Conservation (phyloP, 768 basidiomycete genomes). For the Baorangia bicolor region DNA sequence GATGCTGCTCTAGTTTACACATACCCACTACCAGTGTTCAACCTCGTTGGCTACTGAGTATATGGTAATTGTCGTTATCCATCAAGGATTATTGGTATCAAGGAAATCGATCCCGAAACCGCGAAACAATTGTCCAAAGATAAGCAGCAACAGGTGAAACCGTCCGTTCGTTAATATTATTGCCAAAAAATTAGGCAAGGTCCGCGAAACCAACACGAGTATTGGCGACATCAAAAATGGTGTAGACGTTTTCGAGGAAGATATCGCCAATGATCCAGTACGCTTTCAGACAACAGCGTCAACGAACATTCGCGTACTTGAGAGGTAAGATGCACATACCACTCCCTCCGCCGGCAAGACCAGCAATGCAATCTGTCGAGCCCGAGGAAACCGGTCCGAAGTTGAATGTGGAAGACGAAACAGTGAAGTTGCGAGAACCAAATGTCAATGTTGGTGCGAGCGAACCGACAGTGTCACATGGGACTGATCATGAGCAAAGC, state of each 20-base stretch:
- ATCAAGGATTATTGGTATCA: not conserved
- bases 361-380: constrained; percentile 38
- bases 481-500: constrained; percentile 21
- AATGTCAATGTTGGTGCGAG: constrained; percentile 37
- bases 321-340: constrained; percentile 3
- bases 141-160: not conserved
- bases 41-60: not conserved
- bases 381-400: constrained; percentile 36
- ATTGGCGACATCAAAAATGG: constrained; percentile 32
- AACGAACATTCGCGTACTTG: not conserved
- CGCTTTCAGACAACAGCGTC: constrained; percentile 12
- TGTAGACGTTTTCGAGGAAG: constrained; percentile 35
- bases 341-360: constrained; percentile 33
- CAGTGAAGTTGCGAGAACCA: constrained; percentile 37
- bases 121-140: constrained; percentile 1
- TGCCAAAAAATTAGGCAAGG: constrained; percentile 16
- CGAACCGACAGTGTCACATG: constrained; percentile 29
- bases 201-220: constrained; percentile 43
- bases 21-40: not conserved
- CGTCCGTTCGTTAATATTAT: not conserved
- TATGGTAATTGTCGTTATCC: not conserved
- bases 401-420: constrained; percentile 41
- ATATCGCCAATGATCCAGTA: constrained; percentile 37
- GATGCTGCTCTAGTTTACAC: constrained; percentile 53
- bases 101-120: not conserved